These are phyloP conservation scores for Megacollybia marginata DNA, from an alignment of 768 basidiomycete genomes.

Conservation along the genomic window DNA sequence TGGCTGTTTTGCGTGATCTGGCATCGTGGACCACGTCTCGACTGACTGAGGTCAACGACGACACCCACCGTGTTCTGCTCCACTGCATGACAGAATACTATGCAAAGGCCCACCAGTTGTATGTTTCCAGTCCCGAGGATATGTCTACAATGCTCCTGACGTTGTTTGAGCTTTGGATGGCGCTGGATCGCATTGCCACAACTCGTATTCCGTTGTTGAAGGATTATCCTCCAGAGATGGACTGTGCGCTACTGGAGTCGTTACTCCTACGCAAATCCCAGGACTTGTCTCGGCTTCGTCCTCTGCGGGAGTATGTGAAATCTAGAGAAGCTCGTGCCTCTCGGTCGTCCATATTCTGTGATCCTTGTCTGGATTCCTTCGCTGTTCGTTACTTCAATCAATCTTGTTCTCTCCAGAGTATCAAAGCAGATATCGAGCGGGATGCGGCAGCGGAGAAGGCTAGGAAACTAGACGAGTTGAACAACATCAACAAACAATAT, in stretches of 20 bases:
- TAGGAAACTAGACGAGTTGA: background rate
- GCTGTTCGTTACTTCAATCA: slow-evolving; percentile 24
- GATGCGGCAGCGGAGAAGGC: background rate
- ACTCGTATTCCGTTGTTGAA: slow-evolving; percentile 27
- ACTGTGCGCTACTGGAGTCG: slow-evolving; percentile 25
- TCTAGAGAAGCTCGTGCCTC: slow-evolving; percentile 2
- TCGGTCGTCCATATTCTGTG: slow-evolving; percentile 24
- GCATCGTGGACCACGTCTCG: slow-evolving; percentile 22
- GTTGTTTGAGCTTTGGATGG: slow-evolving; percentile 40
- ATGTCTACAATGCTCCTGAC: slow-evolving; percentile 37
- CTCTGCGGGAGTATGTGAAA: slow-evolving; percentile 10
- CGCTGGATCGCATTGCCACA: slow-evolving; percentile 30
- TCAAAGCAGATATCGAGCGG: background rate
- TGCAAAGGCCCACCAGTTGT: slow-evolving; percentile 15
- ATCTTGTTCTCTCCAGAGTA: background rate
- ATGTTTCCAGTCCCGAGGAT: slow-evolving; percentile 27
- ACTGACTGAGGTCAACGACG: slow-evolving; percentile 2
- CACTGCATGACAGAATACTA: slow-evolving; percentile 18
- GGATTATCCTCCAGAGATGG: slow-evolving; percentile 39
- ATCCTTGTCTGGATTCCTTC: slow-evolving; percentile 16
- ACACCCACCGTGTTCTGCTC: slow-evolving; percentile 14
- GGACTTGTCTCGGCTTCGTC: slow-evolving; percentile 4
- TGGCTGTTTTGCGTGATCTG: slow-evolving; percentile 18
- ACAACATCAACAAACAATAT: background rate
- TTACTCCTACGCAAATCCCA: slow-evolving; percentile 30